These are phyloP conservation scores for Linum tenue DNA, from an alignment of 345 rosid genomes.

Conservation along the genomic window DNA sequence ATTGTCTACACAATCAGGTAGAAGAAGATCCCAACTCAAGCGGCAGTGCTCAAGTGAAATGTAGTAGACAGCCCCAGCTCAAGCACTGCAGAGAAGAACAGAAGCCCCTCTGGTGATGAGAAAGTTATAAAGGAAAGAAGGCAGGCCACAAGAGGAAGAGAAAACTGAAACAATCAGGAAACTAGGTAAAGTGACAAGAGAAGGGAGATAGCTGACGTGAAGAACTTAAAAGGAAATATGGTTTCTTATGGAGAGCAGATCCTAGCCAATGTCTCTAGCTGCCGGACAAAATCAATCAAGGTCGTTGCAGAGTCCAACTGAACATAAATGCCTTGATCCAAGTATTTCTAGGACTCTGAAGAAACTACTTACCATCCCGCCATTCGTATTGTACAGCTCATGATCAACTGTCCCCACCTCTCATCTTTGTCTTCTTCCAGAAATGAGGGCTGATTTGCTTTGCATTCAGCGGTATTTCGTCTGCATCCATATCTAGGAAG, in stretches of 20 bases:
- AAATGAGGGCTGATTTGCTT: background rate
- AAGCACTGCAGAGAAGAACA: background rate
- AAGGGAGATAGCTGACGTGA: background rate
- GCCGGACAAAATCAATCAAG: background rate
- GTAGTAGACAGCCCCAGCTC: background rate
- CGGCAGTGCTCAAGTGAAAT: background rate
- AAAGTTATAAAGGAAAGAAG: background rate
- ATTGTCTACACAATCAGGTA: background rate
- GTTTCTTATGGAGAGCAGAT: background rate
- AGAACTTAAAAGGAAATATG: background rate
- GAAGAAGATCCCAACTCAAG: background rate
- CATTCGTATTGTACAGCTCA: background rate
- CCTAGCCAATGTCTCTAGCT: slow-evolving; percentile 1
- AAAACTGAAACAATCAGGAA: background rate
- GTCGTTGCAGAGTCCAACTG: background rate
- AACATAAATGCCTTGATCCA: background rate
- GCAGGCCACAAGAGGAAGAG: background rate
- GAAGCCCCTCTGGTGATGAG: background rate
- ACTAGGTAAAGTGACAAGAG: background rate
- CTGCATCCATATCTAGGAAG: background rate
- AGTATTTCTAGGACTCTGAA: background rate
- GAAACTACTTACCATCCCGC: background rate
- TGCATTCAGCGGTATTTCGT: background rate
- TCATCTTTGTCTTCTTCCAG: background rate
- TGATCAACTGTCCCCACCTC: background rate